Evolutionary conservation across 2,329 filamentous ascomycete species (phyloP).

Genomic region (Podosphaera xanthii): DNA sequence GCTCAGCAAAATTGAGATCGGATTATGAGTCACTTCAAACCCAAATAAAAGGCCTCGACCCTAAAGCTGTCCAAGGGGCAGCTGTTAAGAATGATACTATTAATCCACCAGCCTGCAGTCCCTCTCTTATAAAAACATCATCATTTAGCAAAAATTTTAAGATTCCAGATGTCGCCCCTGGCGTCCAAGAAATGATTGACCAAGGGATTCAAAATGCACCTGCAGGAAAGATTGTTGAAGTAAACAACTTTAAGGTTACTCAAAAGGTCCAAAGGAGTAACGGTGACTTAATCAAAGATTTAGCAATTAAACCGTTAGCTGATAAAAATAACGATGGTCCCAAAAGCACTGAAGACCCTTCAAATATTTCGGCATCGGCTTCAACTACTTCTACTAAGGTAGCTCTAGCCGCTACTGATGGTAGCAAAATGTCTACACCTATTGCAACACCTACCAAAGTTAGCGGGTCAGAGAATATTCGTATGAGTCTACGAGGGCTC

Average conservation of each 20-base stretch:
- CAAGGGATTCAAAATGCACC: slow-evolving; percentile 47
- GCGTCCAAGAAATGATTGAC: slow-evolving; percentile 49
- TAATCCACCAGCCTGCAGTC: slow-evolving; percentile 38
- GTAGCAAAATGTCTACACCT: background rate
- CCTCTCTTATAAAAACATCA: slow-evolving; percentile 39
- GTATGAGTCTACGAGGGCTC: slow-evolving; percentile 5
- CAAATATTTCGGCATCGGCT: slow-evolving; percentile 5
- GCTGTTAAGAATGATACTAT: slow-evolving; percentile 26
- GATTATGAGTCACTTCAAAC: slow-evolving; percentile 54
- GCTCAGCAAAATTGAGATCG: slow-evolving; percentile 30
- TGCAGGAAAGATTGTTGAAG: slow-evolving; percentile 37
- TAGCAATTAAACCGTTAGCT: slow-evolving; percentile 31
- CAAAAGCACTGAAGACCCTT: background rate
- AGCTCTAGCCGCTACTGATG: background rate
- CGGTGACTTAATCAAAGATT: slow-evolving; percentile 35
- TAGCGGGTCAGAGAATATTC: slow-evolving; percentile 5
- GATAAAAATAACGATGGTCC: slow-evolving; percentile 20
- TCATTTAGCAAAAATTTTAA: slow-evolving; percentile 63
- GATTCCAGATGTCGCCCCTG: slow-evolving; percentile 43
- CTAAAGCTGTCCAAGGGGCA: slow-evolving; percentile 38
- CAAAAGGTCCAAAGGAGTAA: slow-evolving; percentile 32
- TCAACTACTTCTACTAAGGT: slow-evolving; percentile 6
- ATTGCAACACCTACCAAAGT: slow-evolving; percentile 5
- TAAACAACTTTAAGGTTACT: slow-evolving; percentile 29
- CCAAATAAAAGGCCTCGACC: slow-evolving; percentile 56